phyloP scores from a whole-genome alignment of 768 basidiomycete species.

The Leucocoprinus birnbaumii region DNA sequence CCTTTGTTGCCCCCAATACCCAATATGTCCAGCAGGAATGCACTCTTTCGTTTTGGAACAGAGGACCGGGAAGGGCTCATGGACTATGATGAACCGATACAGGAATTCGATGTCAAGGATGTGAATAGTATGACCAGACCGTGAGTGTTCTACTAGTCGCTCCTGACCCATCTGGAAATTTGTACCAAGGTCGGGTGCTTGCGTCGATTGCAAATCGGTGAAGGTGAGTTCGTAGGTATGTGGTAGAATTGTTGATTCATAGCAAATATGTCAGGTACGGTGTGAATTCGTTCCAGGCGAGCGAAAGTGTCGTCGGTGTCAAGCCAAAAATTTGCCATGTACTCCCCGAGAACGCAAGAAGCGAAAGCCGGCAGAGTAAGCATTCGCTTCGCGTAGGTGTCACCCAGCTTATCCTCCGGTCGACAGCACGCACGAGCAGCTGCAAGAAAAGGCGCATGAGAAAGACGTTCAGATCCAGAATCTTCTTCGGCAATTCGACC shows the following conservation, averaged over 20 bases:
- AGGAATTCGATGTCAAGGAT: conserved; percentile 7
- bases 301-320: conserved; percentile 45
- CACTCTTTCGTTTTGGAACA: conserved; percentile 16
- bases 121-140: conserved; percentile 5
- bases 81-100: conserved; percentile 13
- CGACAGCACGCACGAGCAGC: conserved; percentile 50
- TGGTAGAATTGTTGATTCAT: neutral
- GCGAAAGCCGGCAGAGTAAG: conserved; percentile 55
- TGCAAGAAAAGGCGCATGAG: conserved; percentile 41
- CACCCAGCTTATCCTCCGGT: neutral
- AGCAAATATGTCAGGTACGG: conserved; percentile 35
- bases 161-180: neutral
- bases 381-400: conserved; percentile 4
- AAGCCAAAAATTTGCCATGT: conserved; percentile 43
- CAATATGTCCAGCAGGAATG: neutral
- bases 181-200: conserved; percentile 42
- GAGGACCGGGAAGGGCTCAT: conserved; percentile 17
- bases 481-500: conserved; percentile 42
- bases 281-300: conserved; percentile 49
- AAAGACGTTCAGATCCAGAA: conserved; percentile 45
- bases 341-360: conserved; percentile 49
- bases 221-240: conserved; percentile 30
- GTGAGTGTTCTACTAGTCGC: neutral
- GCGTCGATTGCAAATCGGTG: conserved; percentile 56
- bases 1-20: neutral